Evolutionary conservation across 179 eudicot genomes (phyloP), one percentile per base, ranked within the genome.

Genomic region (Beta corolliflora): DNA sequence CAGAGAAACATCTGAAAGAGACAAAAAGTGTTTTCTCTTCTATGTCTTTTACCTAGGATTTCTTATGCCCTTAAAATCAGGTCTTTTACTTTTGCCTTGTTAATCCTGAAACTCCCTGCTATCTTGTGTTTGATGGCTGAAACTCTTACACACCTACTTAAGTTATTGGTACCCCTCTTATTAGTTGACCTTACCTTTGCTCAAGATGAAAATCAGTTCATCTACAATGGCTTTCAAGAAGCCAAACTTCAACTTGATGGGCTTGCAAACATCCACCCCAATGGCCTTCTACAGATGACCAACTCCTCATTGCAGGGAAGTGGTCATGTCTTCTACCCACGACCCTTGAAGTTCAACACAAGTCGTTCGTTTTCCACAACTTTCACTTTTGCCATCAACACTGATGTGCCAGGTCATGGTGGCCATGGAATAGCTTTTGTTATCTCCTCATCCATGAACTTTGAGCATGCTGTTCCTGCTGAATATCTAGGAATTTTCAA

Each of bases 341-440:
- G 52, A 69, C 77, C 86, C 18, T 5, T 83, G 3, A 36, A 83
- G 3, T 80, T 83, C 66, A 80, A 66, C 14, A 16, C 46, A 13
- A 68, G 15, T 72, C 15, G 23, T 16, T 80, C 89, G 2, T 83
- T 89, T 75, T 89, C 91, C 21, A 85, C 88, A 10, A 46, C 66
- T 55, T 89, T 83, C 61, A 81, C 84, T 3, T 85, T 87, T 63
- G 85, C 86, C 31, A 87, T 89, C 31, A 9, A 31, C 36, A 31
- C 36, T 31, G 36, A 31, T 31, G 36, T 31, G 36, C 36, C 36
- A 31, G 36, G 36, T 31, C 36, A 31, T 31, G 36, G 36, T 31
- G 36, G 36, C 36, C 36, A 31, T 31, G 36, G 36, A 31, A 31
- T 31, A 31, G 36, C 36, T 31, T 31, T 31, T 31, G 36, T 31